Conservation (phyloP, 1,139 yeast genomes). For the Chernovozyma aurita region DNA sequence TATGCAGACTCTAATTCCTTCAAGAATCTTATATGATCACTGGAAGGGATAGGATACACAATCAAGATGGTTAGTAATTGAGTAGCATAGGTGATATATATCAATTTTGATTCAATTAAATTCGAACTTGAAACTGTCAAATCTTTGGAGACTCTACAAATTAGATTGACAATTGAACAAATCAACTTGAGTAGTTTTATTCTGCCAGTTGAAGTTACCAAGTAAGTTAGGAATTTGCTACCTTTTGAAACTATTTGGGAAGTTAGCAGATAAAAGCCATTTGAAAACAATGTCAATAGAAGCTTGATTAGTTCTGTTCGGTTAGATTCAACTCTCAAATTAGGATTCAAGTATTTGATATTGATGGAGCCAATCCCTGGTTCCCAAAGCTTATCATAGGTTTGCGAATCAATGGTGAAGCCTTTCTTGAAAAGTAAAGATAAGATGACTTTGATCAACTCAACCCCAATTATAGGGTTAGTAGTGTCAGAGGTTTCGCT, state of each 20-base stretch:
- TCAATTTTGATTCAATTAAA: conserved; percentile 40
- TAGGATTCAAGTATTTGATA: conserved; percentile 25
- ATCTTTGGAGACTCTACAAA: conserved; percentile 28
- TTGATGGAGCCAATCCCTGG: conserved; percentile 59
- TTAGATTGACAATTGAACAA: conserved; percentile 65
- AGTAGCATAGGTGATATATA: conserved; percentile 52
- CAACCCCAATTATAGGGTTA: conserved; percentile 1
- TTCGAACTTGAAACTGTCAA: conserved; percentile 1
- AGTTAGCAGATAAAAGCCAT: conserved; percentile 51
- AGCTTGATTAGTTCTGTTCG: conserved; percentile 65
- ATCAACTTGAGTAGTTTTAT: conserved; percentile 49
- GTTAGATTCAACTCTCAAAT: conserved; percentile 55
- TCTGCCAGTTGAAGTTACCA: conserved; percentile 52
- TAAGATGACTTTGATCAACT: conserved; percentile 1
- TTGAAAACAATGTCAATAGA: conserved; percentile 59
- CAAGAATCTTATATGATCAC: conserved; percentile 42
- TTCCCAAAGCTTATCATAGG: conserved; percentile 51
- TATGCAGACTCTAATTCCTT: conserved; percentile 24
- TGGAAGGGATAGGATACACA: conserved; percentile 58
- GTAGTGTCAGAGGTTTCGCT: neutral
- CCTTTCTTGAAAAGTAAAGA: conserved; percentile 52
- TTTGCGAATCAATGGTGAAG: conserved; percentile 43
- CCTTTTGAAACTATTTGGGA: conserved; percentile 46
- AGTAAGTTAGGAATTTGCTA: conserved; percentile 52
- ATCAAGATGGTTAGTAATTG: conserved; percentile 62